Evolutionary conservation across 139 green algal species (phyloP).

Genomic region (Chlamydomonas schloesseri): DNA sequence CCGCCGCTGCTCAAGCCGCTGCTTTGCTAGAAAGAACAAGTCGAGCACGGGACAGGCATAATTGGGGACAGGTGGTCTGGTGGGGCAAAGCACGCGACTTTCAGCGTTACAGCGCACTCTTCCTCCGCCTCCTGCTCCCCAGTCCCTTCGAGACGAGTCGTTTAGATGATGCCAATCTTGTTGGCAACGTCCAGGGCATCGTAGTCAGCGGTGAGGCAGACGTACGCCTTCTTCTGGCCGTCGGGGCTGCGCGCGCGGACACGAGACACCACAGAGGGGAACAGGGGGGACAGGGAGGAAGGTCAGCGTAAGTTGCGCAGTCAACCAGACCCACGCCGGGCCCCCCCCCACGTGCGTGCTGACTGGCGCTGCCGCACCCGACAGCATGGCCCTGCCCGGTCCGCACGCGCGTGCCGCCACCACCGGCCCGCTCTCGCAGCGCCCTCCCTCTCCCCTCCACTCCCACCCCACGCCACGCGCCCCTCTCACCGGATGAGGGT

Average conservation of each 20-base stretch:
- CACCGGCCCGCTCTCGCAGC: too few species aligned
- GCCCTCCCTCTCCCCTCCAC: neutral
- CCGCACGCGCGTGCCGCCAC: too few species aligned
- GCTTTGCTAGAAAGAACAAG: too few species aligned
- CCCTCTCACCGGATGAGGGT: slow-evolving; percentile 91
- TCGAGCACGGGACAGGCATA: too few species aligned
- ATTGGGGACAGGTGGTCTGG: too few species aligned
- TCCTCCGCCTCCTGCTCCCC: slow-evolving; percentile 17
- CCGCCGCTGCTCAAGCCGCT: too few species aligned
- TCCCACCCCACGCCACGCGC: neutral
- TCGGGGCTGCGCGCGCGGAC: slow-evolving; percentile 80
- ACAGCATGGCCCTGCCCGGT: too few species aligned
- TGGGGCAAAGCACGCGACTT: too few species aligned
- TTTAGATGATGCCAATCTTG: slow-evolving; percentile 99
- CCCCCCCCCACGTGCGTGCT: too few species aligned
- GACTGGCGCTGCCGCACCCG: too few species aligned
- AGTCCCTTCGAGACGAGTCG: neutral
- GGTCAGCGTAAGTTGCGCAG: too few species aligned
- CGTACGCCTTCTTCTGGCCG: slow-evolving; percentile 99
- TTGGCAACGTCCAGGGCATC: slow-evolving; percentile 99
- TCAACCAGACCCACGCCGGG: too few species aligned
- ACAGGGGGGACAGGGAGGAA: neutral
- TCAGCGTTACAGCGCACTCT: slow-evolving; percentile 27
- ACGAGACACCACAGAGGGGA: neutral
- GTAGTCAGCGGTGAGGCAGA: slow-evolving; percentile 95